A percentile compares a stretch with the other conserved stretches of the same genome.
These are phyloP conservation scores for Penicillium freii DNA, from an alignment of 2,329 filamentous ascomycete species.

Conservation along the genomic window DNA sequence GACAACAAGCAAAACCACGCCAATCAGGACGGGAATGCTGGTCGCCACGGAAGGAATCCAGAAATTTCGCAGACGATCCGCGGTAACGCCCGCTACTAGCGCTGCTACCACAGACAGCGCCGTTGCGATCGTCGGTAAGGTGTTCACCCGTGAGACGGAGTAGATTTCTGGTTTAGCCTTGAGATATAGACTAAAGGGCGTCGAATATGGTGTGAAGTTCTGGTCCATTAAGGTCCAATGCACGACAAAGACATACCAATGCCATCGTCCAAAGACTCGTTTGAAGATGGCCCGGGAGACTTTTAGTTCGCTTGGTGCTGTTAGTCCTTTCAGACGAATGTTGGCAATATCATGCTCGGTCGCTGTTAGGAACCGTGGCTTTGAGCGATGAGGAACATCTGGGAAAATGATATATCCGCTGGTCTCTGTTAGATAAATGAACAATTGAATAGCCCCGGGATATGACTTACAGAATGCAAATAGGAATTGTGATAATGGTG, in stretches of 20 bases:
- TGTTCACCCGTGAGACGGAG: slow-evolving; percentile 44
- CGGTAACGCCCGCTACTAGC: slow-evolving; percentile 33
- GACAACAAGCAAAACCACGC: slow-evolving; percentile 34
- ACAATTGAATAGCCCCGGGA: background rate
- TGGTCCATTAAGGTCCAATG: slow-evolving; percentile 43
- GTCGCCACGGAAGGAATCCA: slow-evolving; percentile 36
- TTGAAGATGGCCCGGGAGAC: slow-evolving; percentile 38
- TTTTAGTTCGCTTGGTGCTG: slow-evolving; percentile 31
- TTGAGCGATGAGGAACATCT: slow-evolving; percentile 31
- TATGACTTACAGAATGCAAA: slow-evolving; percentile 13
- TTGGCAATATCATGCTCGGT: slow-evolving; percentile 20
- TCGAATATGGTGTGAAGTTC: slow-evolving; percentile 35
- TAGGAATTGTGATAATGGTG: slow-evolving; percentile 23
- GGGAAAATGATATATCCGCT: slow-evolving; percentile 29
- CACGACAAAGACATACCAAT: slow-evolving; percentile 41
- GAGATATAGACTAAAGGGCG: slow-evolving; percentile 45
- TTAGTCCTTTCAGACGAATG: slow-evolving; percentile 21
- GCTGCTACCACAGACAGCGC: slow-evolving; percentile 42
- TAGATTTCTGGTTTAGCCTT: slow-evolving; percentile 39
- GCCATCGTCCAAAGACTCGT: slow-evolving; percentile 42
- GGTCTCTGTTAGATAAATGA: background rate
- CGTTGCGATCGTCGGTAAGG: slow-evolving; percentile 42
- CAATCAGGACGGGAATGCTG: slow-evolving; percentile 36
- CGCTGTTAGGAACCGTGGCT: slow-evolving; percentile 11
- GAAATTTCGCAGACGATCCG: slow-evolving; percentile 37